These are phyloP conservation scores for Leccinum barrowsii DNA, from an alignment of 768 basidiomycete genomes.

Conservation along the genomic window DNA sequence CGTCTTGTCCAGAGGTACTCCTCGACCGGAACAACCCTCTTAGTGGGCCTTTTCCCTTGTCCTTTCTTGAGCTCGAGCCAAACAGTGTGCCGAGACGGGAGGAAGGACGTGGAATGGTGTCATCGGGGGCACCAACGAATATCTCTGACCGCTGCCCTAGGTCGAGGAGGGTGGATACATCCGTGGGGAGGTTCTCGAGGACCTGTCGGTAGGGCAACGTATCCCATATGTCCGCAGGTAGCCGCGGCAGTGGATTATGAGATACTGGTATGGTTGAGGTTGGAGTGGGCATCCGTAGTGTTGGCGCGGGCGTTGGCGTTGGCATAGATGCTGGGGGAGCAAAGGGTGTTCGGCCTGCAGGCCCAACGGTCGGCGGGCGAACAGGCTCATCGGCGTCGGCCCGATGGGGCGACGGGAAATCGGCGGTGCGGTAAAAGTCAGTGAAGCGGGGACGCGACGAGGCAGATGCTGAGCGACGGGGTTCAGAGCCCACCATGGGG, in stretches of 20 bases:
- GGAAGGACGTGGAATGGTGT: constrained; percentile 18
- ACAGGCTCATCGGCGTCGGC: neutral
- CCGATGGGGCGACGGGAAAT: constrained; percentile 4
- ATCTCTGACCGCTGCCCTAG: constrained; percentile 1
- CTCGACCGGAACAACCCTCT: constrained; percentile 48
- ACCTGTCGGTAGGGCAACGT: constrained; percentile 54
- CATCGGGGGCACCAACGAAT: constrained; percentile 8
- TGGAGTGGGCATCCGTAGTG: constrained; percentile 1
- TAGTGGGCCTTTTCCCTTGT: constrained; percentile 35
- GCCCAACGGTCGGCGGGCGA: constrained; percentile 6
- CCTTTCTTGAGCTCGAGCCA: constrained; percentile 23
- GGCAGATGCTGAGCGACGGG: constrained; percentile 6
- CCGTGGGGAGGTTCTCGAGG: constrained; percentile 46
- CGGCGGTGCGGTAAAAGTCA: constrained; percentile 24
- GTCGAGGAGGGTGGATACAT: constrained; percentile 26
- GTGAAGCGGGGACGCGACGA: constrained; percentile 25
- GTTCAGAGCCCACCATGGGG: constrained; percentile 12
- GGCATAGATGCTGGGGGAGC: constrained; percentile 5
- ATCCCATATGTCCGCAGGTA: constrained; percentile 59
- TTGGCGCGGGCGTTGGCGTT: neutral
- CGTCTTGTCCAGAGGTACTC: constrained; percentile 25
- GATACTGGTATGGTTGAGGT: neutral
- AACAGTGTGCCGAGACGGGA: constrained; percentile 21
- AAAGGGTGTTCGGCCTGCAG: constrained; percentile 11
- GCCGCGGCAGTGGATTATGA: constrained; percentile 60